Base-by-base conservation (phyloP, 2,329 filamentous ascomycete species). In the Nothomitra cinnamomea region DNA sequence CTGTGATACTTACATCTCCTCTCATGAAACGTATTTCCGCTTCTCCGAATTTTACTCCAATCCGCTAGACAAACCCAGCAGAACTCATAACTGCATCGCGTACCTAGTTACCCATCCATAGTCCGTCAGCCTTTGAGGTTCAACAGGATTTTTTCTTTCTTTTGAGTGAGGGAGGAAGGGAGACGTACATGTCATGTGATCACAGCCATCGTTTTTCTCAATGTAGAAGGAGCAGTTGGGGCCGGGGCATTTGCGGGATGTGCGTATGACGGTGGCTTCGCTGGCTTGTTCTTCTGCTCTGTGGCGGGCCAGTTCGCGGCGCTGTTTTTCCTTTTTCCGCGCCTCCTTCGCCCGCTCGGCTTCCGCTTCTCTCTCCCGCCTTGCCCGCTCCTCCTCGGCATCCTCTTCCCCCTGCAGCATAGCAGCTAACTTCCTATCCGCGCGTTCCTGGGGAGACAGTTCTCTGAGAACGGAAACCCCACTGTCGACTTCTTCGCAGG, bases 141-240 rank as follows among this genome's bases (percentile, higher is more conserved):
- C 4, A 12, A 4, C 32, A 53, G 24, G 10, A 40, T 15, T 2
- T 40, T 10, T 42, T 22, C 17, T 5, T 13, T 35, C 10, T 21
- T 7, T 5, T 21, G 17, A 3, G 17, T 2, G 24, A 22, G 15
- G n/a, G 4, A 13, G 7, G 41, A 5, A 3, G 41, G 25, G 28
- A 54, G 40, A 57, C 53, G 56, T 52, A 57, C 64, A 66, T 4
- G 17, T 24, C 63, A 65, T 66, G 42, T 54, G 42, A 15, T 56
- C 45, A 52, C 63, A 66, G 3, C 64, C 64, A 15, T 62, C 63
- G 35, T 63, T 56, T 58, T 65, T 65, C 57, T 65, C 55, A 21
- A 66, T 63, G 36, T 51, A 57, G 50, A 54, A 57, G 8, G 51
- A 50, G 56, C 64, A 66, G 8, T 53, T 51, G n/a, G n/a, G n/a